Evolutionary conservation across 306 rosid species (phyloP), one percentile per base, ranked within the genome.

Genomic region (Luffa acutangula): DNA sequence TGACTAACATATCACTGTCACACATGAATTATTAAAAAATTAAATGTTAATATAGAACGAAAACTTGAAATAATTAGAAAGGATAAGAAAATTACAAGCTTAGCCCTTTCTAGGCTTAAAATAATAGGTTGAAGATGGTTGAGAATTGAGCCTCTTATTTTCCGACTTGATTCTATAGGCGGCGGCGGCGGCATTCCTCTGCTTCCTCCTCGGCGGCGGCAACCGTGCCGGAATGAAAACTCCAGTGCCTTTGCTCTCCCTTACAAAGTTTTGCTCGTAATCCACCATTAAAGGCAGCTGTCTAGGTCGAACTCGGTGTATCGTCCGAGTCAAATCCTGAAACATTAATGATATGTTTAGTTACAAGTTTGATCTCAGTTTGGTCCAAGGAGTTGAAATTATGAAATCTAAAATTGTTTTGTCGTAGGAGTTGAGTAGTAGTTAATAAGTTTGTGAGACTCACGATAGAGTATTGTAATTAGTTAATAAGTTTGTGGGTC

Each of bases 191-290:
- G 0, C 41, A 2, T 46, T 49, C 5, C 3, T 46, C 8, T 46
- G 77, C 20, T 46, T 71, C 77, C 21, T 46, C 41, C 8, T 46
- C 1, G 21, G 20, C 12, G 13, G 37, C 2, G 76, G 76, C 9
- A 41, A 43, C n/a, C 12, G 39, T 0, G 41, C 2, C 20, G 58
- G 77, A 14, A 71, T 71, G 58, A 46, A 71, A 45, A 71, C 77
- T 71, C 77, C 77, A 9, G 58, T 71, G 12, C 77, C 77, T 46
- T 71, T 71, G 58, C 77, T 71, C 41, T 71, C 77, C 77, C 77
- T 46, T 5, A 6, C 3, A 1, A 71, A 71, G 0, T 3, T 6
- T 1, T 71, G n/a, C 41, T 71, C 20, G 39, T 71, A 48, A 71
- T 21, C 77, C 41, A 6, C 18, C 77, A 25, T 21, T 3, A 71